Evolutionary conservation across 1,139 yeast genomes (phyloP), one percentile per base, ranked within the genome.

Genomic region (Saccharomycopsis phalli): DNA sequence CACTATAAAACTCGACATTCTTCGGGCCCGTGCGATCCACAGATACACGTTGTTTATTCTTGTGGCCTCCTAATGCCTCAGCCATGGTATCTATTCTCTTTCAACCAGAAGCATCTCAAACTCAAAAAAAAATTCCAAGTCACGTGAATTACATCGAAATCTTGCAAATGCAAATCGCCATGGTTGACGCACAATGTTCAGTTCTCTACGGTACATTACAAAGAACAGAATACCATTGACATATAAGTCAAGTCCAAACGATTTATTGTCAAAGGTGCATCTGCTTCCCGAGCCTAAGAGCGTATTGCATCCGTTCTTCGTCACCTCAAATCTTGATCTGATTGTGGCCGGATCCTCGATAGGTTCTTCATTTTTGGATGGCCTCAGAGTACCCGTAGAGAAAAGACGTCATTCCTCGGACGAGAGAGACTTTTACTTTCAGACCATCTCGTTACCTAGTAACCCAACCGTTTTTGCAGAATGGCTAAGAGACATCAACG

Each of bases 1-100:
- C 47, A 8, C 34, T 22, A 23, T 21, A 26, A 27, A 32, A 43
- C 4, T 19, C 29, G 5, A 42, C 36, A 13, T 34, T 38, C n/a
- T 27, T 25, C n/a, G 21, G 18, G 30, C 44, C 18, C 23, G 30
- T 17, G 19, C 59, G 4, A 20, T 17, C 11, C 18, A 14, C 14
- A 14, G 10, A 25, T 8, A 6, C 8, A 14, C 8, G 16, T 21
- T 3, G 27, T 10, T 8, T 25, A 25, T 25, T 11, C 11, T 11
- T 25, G 11, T 25, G 27, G 27, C 27, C 27, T 25, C 11, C 11
- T 11, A 11, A 11, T 10, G 11, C 11, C 11, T 25, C 27, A 11
- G 10, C n/a, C n/a, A n/a, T n/a, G n/a, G n/a, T n/a, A n/a, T n/a
- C n/a, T n/a, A n/a, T n/a, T n/a, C n/a, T n/a, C n/a, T n/a, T n/a